phyloP scores from a whole-genome alignment of 306 rosid genomes.

The Potentilla sterilis region DNA sequence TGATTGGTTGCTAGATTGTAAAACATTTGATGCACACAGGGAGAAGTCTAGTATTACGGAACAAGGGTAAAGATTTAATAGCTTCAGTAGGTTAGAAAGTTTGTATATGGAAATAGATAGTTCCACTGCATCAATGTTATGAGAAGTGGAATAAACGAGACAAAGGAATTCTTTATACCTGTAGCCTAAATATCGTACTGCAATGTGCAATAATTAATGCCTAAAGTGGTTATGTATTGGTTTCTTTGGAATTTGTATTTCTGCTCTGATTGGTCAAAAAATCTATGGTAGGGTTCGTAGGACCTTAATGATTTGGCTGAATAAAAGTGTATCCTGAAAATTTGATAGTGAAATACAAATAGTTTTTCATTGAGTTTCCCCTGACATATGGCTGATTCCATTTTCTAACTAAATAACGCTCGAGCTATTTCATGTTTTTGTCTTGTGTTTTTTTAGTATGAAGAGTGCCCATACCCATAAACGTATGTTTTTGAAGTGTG shows the following conservation, averaged over 20 bases:
- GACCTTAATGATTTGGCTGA: background rate
- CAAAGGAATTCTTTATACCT: background rate
- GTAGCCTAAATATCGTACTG: background rate
- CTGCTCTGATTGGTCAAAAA: background rate
- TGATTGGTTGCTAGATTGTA: background rate
- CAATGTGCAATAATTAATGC: background rate
- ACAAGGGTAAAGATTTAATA: background rate
- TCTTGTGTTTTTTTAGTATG: background rate
- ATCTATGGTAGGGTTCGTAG: background rate
- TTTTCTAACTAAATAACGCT: background rate
- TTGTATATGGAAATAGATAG: background rate
- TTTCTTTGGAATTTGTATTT: background rate
- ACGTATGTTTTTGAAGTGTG: background rate
- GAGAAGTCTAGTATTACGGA: background rate
- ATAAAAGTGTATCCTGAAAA: background rate
- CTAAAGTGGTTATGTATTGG: background rate
- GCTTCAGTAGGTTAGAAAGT: background rate
- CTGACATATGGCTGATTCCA: background rate
- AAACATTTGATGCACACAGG: background rate
- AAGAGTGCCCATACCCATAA: background rate
- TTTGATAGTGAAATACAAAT: background rate
- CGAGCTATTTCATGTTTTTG: background rate
- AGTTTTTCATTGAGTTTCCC: background rate
- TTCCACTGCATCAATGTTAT: background rate
- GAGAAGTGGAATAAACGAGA: background rate